Evolutionary conservation across 768 basidiomycete genomes (phyloP).

Genomic region (Epithele typhae): DNA sequence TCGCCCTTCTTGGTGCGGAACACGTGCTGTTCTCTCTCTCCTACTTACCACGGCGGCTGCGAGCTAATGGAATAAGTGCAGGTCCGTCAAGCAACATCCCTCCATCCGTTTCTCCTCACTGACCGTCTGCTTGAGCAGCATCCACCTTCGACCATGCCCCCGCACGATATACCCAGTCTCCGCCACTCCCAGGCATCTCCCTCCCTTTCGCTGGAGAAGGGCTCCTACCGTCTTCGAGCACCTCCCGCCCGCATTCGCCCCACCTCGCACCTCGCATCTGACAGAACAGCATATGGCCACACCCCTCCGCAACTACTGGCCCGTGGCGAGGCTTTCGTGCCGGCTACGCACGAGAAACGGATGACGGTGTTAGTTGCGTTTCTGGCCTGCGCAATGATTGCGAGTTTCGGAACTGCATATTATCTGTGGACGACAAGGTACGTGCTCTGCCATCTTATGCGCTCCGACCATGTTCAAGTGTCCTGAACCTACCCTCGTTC

Average conservation of each 20-base stretch:
- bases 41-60: too few relatives aligned
- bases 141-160: too few relatives aligned
- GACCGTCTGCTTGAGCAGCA: too few relatives aligned
- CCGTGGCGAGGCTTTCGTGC: neutral
- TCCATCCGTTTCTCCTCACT: too few relatives aligned
- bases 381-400: constrained; percentile 43
- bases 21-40: too few relatives aligned
- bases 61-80: too few relatives aligned
- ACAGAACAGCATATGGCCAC: too few relatives aligned
- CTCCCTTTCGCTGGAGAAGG: constrained; percentile 62
- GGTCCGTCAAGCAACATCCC: too few relatives aligned
- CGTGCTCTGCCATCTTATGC: neutral
- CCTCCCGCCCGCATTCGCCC: constrained; percentile 20
- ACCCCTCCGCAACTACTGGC: neutral
- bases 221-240: constrained; percentile 59
- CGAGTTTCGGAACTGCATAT: constrained; percentile 57
- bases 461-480: too few relatives aligned
- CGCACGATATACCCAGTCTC: constrained; percentile 9
- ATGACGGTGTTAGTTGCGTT: constrained; percentile 42
- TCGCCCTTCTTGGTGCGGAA: too few relatives aligned
- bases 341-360: constrained; percentile 26
- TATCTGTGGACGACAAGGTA: constrained; percentile 65
- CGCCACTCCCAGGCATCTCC: constrained; percentile 42
- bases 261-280: neutral
- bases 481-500: too few relatives aligned